Base-by-base conservation (phyloP, 306 rosid genomes). In the Trifolium repens region DNA sequence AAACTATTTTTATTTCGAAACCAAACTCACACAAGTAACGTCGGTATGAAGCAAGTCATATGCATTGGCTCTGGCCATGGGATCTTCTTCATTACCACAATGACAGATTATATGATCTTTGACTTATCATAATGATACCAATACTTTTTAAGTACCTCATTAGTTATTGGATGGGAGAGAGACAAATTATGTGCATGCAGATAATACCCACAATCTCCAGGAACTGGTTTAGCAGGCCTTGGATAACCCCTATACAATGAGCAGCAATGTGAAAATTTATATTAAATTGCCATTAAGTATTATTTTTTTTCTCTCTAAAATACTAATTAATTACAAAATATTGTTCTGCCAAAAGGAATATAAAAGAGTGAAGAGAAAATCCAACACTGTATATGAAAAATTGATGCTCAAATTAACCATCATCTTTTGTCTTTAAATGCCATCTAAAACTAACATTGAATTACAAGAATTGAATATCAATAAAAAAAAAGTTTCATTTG, bases 161-260 rank as follows among this genome's bases (percentile, higher is more conserved):
- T 83, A 47, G 93, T 87, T 74, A 79, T 72, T 40, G 96, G 97
- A 72, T 91, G 98, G 64, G 87, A 76, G 58, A 94, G 87, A 66
- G 66, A 67, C 83, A 90, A 76, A 50, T 75, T 86, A 83, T 90
- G 90, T 9, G 97, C 99, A 57, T 94, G 99, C 86, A 94, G 77
- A 79, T 71, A 44, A 81, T 90, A 92, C 67, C 99, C 96, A 86
- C 92, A 88, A 79, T 94, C 97, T 70, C 99, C 99, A 26, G 99
- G 98, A 81, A 91, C 93, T 53, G 98, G 89, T 63, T 84, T 88
- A n/a, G 61, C 26, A 27, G 97, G 96, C 72, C 87, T 88, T 49
- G 52, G 78, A 85, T 91, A 94, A n/a, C 96, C 97, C 74, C 97
- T 94, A 52, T 22, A 64, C 15, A 62, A 54, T 16, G 26, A 47